Evolutionary conservation across 2,329 filamentous ascomycete species (phyloP).

Genomic region (Coniella lustricola): DNA sequence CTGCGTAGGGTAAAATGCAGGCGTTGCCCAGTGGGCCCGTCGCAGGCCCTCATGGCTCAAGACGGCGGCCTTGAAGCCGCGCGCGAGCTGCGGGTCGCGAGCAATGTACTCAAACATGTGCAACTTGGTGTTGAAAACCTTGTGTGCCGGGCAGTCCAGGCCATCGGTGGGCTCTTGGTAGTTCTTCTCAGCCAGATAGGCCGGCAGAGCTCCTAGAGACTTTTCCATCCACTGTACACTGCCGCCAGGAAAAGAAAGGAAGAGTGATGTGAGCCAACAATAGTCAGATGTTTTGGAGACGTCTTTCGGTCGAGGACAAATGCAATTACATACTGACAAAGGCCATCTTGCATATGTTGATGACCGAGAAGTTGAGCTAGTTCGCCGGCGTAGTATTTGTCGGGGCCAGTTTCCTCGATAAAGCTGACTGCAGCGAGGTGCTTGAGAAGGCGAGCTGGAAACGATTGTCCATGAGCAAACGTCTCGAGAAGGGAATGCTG

Average conservation of each 20-base stretch:
- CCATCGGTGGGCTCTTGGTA: slow-evolving; percentile 1
- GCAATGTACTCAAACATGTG: slow-evolving; percentile 5
- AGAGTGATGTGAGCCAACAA: background rate
- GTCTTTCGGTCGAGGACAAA: background rate
- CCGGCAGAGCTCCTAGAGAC: background rate
- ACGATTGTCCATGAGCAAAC: too few species aligned
- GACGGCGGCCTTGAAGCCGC: slow-evolving; percentile 1
- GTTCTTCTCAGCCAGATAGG: background rate
- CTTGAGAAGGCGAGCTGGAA: slow-evolving; percentile 1
- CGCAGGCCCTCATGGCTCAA: background rate
- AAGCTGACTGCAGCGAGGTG: background rate
- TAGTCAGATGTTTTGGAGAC: background rate
- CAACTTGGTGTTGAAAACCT: slow-evolving; percentile 2
- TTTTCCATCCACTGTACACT: background rate
- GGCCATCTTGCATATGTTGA: background rate
- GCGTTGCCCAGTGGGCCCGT: slow-evolving; percentile 1
- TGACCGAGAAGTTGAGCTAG: background rate
- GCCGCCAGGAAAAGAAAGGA: background rate
- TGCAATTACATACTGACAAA: slow-evolving; percentile 1
- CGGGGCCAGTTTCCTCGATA: background rate
- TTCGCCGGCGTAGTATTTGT: background rate
- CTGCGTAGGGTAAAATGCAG: slow-evolving; percentile 1
- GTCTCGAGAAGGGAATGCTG: too few species aligned
- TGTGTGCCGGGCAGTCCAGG: slow-evolving; percentile 3
- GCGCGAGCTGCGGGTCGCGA: background rate